These are phyloP conservation scores for Rhizophora mangle DNA, from an alignment of 345 rosid species.

Conservation along the genomic window DNA sequence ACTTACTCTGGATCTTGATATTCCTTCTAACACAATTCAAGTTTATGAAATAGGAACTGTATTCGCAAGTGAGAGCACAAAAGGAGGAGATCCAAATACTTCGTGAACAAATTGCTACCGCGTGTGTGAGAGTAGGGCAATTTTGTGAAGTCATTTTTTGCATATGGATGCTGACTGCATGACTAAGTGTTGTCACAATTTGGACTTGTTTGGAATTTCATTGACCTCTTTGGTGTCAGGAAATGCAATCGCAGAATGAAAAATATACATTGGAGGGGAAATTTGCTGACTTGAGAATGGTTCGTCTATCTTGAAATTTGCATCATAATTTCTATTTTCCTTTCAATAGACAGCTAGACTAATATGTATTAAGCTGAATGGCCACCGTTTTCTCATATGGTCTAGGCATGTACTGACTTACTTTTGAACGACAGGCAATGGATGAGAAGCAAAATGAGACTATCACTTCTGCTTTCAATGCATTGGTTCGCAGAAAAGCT, in stretches of 20 bases:
- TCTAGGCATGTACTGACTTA: conserved; percentile 18
- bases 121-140: conserved; percentile 61
- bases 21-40: conserved; percentile 20
- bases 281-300: conserved; percentile 89
- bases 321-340: neutral
- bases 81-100: conserved; percentile 75
- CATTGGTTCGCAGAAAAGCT: conserved; percentile 68
- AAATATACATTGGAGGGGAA: conserved; percentile 76
- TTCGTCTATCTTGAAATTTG: conserved; percentile 35
- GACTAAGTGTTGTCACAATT: conserved; percentile 6
- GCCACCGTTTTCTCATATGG: conserved; percentile 17
- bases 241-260: conserved; percentile 75
- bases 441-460: conserved; percentile 92
- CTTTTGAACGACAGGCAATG: conserved; percentile 56
- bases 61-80: conserved; percentile 52
- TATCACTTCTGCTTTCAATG: conserved; percentile 67
- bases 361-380: conserved; percentile 8
- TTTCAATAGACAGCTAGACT: neutral
- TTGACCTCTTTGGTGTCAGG: conserved; percentile 47
- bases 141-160: conserved; percentile 3
- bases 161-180: neutral
- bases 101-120: conserved; percentile 69
- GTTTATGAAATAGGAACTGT: conserved; percentile 49
- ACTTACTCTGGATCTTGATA: conserved; percentile 12
- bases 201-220: conserved; percentile 9